Base-by-base conservation (phyloP, 1,284 basidiomycete species). In the Rhodotorula sp. region DNA sequence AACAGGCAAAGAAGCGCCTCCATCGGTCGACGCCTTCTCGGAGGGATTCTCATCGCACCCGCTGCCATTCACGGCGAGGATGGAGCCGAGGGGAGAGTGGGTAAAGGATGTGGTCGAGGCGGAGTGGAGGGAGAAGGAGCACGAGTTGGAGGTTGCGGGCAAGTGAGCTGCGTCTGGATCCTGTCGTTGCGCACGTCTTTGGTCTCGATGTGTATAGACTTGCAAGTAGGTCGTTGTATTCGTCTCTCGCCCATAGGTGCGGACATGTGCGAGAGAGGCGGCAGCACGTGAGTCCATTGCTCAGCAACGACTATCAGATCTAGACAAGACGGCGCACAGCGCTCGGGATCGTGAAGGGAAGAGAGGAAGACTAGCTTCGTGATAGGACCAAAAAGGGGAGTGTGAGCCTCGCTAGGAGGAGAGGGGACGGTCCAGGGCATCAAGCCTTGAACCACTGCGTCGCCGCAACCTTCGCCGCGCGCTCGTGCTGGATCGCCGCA, bases 1-100 rank as follows among this genome's bases (percentile, higher is more conserved):
- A 19, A 59, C 51, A 10, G 67, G 57, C 29, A 15, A 34, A 10
- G 44, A 44, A 22, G 59, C 63, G 27, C 72, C 66, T 15, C 63
- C 73, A n/a, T 62, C 68, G 51, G 66, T 73, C 19, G 60, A 75
- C 60, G 59, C 69, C 5, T 77, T 73, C 58, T 72, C 70, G 15
- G 74, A 76, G n/a, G 76, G 76, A 4, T 77, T 77, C 64, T 69
- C 66, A 36, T 68, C 64, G 13, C 76, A 76, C 60, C 76, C 76
- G 19, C 62, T 76, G 51, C 34, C 59, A n/a, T 76, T 76, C 62
- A 47, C 68, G 58, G 60, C 47, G 22, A 46, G 62, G 9, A 76
- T 76, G 48, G 55, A 58, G 54, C 46, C 57, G 32, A 51, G 75
- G 39, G 74, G 63, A 2, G 54, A 60, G 7, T 64, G 70, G 63